Evolutionary conservation across 805 yeast species (phyloP), one percentile per base, ranked within the genome.

Genomic region (Wickerhamiella brachini): DNA sequence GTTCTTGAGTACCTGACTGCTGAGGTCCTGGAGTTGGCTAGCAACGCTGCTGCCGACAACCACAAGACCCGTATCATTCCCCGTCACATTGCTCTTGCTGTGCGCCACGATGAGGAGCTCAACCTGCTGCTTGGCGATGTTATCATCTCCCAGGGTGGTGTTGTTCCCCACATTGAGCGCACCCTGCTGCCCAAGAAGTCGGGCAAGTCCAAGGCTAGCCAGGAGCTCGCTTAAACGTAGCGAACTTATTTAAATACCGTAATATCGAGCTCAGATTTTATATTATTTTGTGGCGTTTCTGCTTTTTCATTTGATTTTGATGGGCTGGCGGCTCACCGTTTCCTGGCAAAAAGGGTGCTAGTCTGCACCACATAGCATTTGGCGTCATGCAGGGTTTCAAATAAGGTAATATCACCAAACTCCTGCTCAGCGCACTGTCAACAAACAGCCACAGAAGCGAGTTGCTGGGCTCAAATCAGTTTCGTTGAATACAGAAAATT

Each of bases 71-170:
- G 97, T 82, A 89, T 89, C 68, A 88, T 95, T 18, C 97, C 97
- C 64, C 85, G 97, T 73, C 97, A 89, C 70, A 76, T 89, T 65
- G 96, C 89, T 71, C 78, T 89, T 64, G 97, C 97, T 56, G 89
- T 89, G 65, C 86, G 97, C 75, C 95, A 95, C 67, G 97, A 90
- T 70, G 97, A 90, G 70, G 97, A 90, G 72, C 80, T 90, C 69
- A 95, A 89, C 74, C 82, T 87, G 57, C 78, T 90, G 65, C 84
- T 90, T 65, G 62, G 62, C 54, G 83, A 86, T 71, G 95, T 96
- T 53, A 90, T 97, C 53, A 90, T 90, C 67, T 96, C 97, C 42
- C 87, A 83, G 61, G 97, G 97, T 76, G 97, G 97, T 81, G 97
- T 90, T 51, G 75, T 90, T 68, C 97, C 97, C 51, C 95, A 87